Evolutionary conservation across 345 rosid species (phyloP), one percentile per base, ranked within the genome.

Genomic region (Syzygium oleosum): DNA sequence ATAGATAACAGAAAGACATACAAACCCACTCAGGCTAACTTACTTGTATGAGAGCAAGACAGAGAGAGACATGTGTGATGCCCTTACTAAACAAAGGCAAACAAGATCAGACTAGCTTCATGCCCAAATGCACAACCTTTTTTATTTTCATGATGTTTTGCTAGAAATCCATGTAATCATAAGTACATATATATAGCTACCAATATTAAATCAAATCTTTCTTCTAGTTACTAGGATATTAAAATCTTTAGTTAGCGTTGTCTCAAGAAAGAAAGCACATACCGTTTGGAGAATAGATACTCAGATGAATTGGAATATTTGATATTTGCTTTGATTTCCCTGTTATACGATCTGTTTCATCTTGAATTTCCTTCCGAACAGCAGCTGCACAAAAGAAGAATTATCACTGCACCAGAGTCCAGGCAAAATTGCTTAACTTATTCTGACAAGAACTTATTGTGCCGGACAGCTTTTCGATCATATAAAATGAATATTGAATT

Each of bases 271-370:
- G 10, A 59, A 87, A 85, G 88, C 87, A 92, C 96, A 87, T 85
- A 97, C 99, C 99, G 86, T 95, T 92, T 87, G 99, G 99, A 85
- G 97, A 95, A 89, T 94, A 95, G 86, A 95, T 92, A 87, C 97
- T 95, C 68, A 95, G 90, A 6, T 95, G 97, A 89, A 95, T 95
- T n/a, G 97, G 97, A 86, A 93, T 38, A 86, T 95, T 94, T 59
- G 97, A 95, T 85, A 95, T 95, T 86, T 93, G 95, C 93, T 95
- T 95, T 63, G 95, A 31, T 88, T 92, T 93, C 87, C 96, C 97
- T 73, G 97, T 94, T 86, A 95, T 93, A 41, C 97, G 93, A 91
- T 95, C 97, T 55, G 97, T 95, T 92, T 95, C 97, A 86, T 95
- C 97, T 85, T 88, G 84, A 58, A 95, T 95, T 91, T 95, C 97